Percentiles rank a stretch among this genome's conserved stretches.
phyloP scores from a whole-genome alignment of 129 eudicot species.

The Solidago caesia region DNA sequence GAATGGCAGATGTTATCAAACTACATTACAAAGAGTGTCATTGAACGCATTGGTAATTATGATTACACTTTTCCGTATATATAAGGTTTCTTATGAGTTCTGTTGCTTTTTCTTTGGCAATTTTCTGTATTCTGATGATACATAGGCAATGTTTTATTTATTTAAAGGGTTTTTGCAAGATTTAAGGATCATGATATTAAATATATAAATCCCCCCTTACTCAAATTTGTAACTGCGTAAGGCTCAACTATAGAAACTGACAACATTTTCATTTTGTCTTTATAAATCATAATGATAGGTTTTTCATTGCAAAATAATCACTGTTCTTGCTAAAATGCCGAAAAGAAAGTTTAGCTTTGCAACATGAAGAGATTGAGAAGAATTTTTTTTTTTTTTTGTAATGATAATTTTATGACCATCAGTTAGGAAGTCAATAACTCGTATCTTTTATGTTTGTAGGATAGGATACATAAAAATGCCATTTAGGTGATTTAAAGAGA shows the following conservation, averaged over 20 bases:
- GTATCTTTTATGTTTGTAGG: background rate
- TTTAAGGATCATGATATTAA: background rate
- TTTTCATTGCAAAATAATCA: constrained; percentile 1
- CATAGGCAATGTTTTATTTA: background rate
- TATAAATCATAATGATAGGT: background rate
- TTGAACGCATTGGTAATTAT: constrained; percentile 68
- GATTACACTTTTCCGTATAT: background rate
- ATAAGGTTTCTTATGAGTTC: background rate
- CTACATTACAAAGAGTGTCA: constrained; percentile 65
- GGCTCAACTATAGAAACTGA: constrained; percentile 7
- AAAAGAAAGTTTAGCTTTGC: background rate
- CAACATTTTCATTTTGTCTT: background rate
- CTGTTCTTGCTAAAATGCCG: constrained; percentile 5
- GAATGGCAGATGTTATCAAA: constrained; percentile 78
- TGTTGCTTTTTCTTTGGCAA: background rate
- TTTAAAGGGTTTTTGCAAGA: constrained; percentile 14
- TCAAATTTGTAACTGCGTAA: background rate
- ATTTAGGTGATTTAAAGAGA: background rate
- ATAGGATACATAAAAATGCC: background rate
- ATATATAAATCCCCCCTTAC: background rate
- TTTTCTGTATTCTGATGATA: background rate
- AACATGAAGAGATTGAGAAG: background rate
- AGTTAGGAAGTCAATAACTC: background rate
- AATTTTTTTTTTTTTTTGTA: background rate
- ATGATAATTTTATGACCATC: background rate